Conservation (phyloP, 805 yeast species). For the Ogataea saltuana region DNA sequence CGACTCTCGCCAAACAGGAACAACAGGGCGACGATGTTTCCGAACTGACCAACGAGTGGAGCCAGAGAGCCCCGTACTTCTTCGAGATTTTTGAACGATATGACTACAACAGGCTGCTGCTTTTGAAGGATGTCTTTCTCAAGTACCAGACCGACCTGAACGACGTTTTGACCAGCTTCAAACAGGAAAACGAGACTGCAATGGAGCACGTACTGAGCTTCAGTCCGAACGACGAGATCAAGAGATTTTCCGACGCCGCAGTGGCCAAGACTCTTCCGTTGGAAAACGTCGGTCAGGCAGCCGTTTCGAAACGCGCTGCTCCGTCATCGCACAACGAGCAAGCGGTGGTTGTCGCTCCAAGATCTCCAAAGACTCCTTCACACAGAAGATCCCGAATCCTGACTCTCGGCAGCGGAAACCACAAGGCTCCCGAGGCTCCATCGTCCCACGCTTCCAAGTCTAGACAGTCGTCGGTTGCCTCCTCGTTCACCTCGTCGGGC, state of each 20-base stretch:
- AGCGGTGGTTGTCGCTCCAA: conserved; percentile 25
- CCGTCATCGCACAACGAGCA: conserved; percentile 7
- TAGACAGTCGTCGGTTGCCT: conserved; percentile 17
- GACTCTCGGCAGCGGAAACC: conserved; percentile 14
- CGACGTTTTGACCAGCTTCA: conserved; percentile 49
- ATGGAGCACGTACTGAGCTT: conserved; percentile 66
- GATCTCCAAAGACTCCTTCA: conserved; percentile 8
- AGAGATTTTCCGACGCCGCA: conserved; percentile 49
- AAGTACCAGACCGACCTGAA: conserved; percentile 62
- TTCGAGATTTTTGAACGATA: conserved; percentile 74
- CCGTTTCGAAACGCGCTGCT: background rate
- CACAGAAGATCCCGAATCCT: conserved; percentile 15
- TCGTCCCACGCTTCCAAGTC: conserved; percentile 15
- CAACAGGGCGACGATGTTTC: conserved; percentile 33
- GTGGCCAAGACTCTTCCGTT: conserved; percentile 31
- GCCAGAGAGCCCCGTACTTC: conserved; percentile 71
- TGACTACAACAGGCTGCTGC: conserved; percentile 61
- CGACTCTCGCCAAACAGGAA: conserved; percentile 22
- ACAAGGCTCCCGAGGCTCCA: conserved; percentile 4
- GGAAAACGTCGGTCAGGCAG: conserved; percentile 25
- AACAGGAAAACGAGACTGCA: conserved; percentile 58
- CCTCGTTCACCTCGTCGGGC: conserved; percentile 10
- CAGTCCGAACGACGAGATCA: conserved; percentile 60
- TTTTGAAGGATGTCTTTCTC: conserved; percentile 64
- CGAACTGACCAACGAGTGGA: conserved; percentile 64